Percentiles rank a stretch among this genome's conserved stretches.
These are phyloP conservation scores for Aureobasidium namibiae DNA, from an alignment of 2,329 filamentous ascomycete species.

Conservation along the genomic window DNA sequence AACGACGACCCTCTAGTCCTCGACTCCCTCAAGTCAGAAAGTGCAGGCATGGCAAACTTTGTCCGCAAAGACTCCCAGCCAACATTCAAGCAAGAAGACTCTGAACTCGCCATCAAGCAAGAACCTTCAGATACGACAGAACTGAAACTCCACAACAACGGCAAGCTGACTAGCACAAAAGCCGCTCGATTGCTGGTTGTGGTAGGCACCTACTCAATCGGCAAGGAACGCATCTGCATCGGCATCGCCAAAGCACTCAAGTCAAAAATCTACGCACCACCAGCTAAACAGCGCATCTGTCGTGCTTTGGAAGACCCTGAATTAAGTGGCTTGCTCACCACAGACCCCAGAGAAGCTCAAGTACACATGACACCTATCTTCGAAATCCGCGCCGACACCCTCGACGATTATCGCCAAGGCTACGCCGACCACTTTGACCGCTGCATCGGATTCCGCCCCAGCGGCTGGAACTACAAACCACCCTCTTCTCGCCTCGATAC, in stretches of 20 bases:
- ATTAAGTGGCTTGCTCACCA: slow-evolving; percentile 67
- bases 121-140: slow-evolving; percentile 30
- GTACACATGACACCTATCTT: slow-evolving; percentile 97
- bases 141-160: slow-evolving; percentile 16
- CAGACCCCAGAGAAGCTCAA: slow-evolving; percentile 73
- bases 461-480: slow-evolving; percentile 87
- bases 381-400: slow-evolving; percentile 84
- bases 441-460: slow-evolving; percentile 84
- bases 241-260: slow-evolving; percentile 80
- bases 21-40: slow-evolving; percentile 45
- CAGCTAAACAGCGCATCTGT: slow-evolving; percentile 77
- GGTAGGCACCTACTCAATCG: slow-evolving; percentile 95
- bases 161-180: slow-evolving; percentile 28
- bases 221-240: slow-evolving; percentile 91
- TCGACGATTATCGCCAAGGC: slow-evolving; percentile 77
- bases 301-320: slow-evolving; percentile 78
- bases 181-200: slow-evolving; percentile 72
- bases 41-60: slow-evolving; percentile 56
- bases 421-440: slow-evolving; percentile 77
- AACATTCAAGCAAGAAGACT: slow-evolving; percentile 31
- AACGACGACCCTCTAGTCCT: slow-evolving; percentile 55
- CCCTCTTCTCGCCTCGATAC: slow-evolving; percentile 54
- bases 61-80: slow-evolving; percentile 39
- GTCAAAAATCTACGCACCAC: slow-evolving; percentile 81
- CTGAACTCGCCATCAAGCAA: slow-evolving; percentile 29